A percentile compares a stretch with the other conserved stretches of the same genome.
Evolutionary conservation across 805 yeast species (phyloP).

Genomic region (Yamadazyma nakazawae): DNA sequence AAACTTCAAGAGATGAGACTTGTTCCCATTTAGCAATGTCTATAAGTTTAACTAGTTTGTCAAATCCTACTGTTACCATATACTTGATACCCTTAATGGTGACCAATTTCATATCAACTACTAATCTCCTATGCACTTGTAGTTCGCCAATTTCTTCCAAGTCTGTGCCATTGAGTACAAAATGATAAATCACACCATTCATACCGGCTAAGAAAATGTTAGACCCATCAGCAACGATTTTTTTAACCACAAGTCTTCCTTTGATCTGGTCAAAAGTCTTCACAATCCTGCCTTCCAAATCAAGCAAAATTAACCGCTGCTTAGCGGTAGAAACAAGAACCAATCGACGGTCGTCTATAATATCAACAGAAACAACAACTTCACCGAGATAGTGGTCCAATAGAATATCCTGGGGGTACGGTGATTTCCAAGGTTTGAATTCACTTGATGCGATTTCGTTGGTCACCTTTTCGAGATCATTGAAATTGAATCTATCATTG

Average conservation of each 20-base stretch:
- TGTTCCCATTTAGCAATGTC: slow-evolving; percentile 11
- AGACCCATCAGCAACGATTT: slow-evolving; percentile 26
- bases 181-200: slow-evolving; percentile 42
- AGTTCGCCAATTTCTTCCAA: slow-evolving; percentile 13
- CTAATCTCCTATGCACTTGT: slow-evolving; percentile 33
- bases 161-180: slow-evolving; percentile 4
- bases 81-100: slow-evolving; percentile 23
- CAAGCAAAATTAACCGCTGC: slow-evolving; percentile 17
- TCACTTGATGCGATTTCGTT: slow-evolving; percentile 7
- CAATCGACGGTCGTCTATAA: slow-evolving; percentile 2
- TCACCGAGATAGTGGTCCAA: slow-evolving; percentile 17
- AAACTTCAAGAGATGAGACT: slow-evolving; percentile 30
- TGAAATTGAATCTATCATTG: slow-evolving; percentile 32
- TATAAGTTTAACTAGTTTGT: slow-evolving; percentile 37
- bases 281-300: slow-evolving; percentile 16
- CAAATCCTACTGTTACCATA: slow-evolving; percentile 61
- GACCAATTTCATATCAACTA: slow-evolving; percentile 35
- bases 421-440: slow-evolving; percentile 28
- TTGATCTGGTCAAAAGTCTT: slow-evolving; percentile 17
- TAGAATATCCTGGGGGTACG: slow-evolving; percentile 23
- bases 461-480: slow-evolving; percentile 15
- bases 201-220: slow-evolving; percentile 46
- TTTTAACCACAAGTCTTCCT: slow-evolving; percentile 30
- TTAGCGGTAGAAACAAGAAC: slow-evolving; percentile 12
- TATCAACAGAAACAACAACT: slow-evolving; percentile 23